Percentiles rank a stretch among this genome's conserved stretches.
phyloP scores from a whole-genome alignment of 345 rosid genomes.

The Xanthoceras sorbifolium region DNA sequence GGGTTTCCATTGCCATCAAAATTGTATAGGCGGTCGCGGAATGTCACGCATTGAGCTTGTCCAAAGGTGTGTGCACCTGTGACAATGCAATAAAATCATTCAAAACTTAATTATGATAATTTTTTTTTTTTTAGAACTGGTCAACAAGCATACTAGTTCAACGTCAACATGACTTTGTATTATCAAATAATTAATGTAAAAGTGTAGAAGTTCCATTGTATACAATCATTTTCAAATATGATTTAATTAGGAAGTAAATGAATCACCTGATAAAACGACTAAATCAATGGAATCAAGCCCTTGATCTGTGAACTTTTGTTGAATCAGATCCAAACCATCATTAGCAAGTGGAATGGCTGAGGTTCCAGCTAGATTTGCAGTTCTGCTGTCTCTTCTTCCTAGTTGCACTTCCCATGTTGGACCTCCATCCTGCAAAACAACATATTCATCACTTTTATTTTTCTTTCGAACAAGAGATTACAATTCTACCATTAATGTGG shows the following conservation, averaged over 20 bases:
- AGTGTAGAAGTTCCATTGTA: too few species aligned
- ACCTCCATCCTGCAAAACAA: slow-evolving; percentile 33
- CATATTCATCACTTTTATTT: background rate
- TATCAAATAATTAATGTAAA: too few species aligned
- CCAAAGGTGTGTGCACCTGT: slow-evolving; percentile 21
- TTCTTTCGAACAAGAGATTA: background rate
- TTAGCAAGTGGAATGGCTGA: background rate
- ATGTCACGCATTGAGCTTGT: slow-evolving; percentile 12
- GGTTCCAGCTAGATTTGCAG: background rate
- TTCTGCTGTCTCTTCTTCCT: slow-evolving; percentile 35
- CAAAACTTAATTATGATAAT: too few species aligned
- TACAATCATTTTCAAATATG: background rate
- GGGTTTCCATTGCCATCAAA: background rate
- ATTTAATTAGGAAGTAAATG: background rate
- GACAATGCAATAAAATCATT: too few species aligned
- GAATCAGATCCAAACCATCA: background rate
- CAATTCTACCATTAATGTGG: too few species aligned
- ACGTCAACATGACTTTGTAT: background rate
- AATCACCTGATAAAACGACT: slow-evolving; percentile 10
- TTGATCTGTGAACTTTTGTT: background rate
- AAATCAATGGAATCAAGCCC: slow-evolving; percentile 16
- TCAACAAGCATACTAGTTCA: background rate
- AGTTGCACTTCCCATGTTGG: slow-evolving; percentile 34
- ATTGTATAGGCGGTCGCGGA: slow-evolving; percentile 8
- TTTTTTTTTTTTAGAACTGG: background rate